These are phyloP conservation scores for Pistacia vera DNA, from an alignment of 345 rosid genomes.

Conservation along the genomic window DNA sequence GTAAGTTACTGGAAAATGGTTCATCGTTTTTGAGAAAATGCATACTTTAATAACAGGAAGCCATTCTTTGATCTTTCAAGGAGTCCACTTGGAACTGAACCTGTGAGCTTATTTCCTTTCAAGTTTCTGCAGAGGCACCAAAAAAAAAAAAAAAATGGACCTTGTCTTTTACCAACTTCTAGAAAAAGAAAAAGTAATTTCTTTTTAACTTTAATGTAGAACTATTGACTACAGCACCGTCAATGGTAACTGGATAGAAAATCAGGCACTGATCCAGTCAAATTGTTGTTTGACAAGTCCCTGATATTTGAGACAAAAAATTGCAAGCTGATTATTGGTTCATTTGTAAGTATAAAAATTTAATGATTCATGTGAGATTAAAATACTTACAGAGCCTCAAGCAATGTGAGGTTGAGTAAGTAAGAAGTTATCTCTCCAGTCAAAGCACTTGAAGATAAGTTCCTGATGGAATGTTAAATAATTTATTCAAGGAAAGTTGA, in stretches of 20 bases:
- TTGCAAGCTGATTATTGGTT: background rate
- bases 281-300: constrained; percentile 54
- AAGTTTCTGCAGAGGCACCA: constrained; percentile 21
- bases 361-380: background rate
- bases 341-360: background rate
- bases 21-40: too few species aligned
- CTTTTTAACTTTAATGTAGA: background rate
- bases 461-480: constrained; percentile 36
- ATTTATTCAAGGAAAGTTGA: background rate
- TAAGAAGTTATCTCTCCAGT: constrained; percentile 37
- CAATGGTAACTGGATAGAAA: constrained; percentile 49
- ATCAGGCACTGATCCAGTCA: constrained; percentile 45
- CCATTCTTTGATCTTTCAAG: constrained; percentile 23
- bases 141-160: too few species aligned
- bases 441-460: constrained; percentile 46
- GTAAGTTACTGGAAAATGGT: too few species aligned
- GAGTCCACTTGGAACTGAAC: constrained; percentile 25
- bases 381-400: constrained; percentile 13
- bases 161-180: too few species aligned
- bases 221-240: constrained; percentile 34
- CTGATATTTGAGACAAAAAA: constrained; percentile 18
- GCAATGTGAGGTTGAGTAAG: constrained; percentile 43
- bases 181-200: too few species aligned
- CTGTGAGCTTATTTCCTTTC: constrained; percentile 23
- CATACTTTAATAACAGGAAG: constrained; percentile 24